Evolutionary conservation across 2,329 filamentous ascomycete genomes (phyloP).

Genomic region (Colletotrichum abscissum): DNA sequence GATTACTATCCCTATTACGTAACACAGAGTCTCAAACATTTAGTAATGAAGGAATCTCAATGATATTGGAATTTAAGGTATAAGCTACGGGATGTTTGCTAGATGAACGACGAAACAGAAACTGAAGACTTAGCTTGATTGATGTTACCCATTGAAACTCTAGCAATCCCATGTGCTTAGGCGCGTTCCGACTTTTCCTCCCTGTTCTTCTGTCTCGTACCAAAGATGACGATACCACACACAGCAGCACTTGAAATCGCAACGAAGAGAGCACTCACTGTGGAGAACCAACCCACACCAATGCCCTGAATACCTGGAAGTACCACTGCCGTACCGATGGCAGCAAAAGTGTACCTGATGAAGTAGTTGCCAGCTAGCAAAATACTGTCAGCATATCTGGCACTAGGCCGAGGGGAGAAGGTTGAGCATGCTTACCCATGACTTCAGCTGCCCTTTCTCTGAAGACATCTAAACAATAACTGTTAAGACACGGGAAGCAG

Average conservation of each 20-base stretch:
- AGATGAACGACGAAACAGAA: background rate
- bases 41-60: background rate
- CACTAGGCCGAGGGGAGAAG: too few relatives aligned
- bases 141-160: background rate
- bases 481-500: slow-evolving; percentile 76
- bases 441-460: slow-evolving; percentile 32
- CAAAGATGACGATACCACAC: slow-evolving; percentile 26
- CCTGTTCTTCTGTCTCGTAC: background rate
- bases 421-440: slow-evolving; percentile 16
- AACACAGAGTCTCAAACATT: too few relatives aligned
- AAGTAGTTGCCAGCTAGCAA: slow-evolving; percentile 79
- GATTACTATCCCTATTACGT: too few relatives aligned
- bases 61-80: background rate
- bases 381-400: background rate
- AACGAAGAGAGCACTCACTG: slow-evolving; percentile 58
- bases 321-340: slow-evolving; percentile 75
- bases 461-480: slow-evolving; percentile 51
- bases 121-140: background rate
- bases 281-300: slow-evolving; percentile 85
- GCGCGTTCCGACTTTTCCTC: slow-evolving; percentile 4
- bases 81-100: background rate
- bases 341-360: slow-evolving; percentile 80
- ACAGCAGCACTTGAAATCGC: slow-evolving; percentile 20
- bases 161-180: background rate
- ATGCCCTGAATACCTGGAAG: slow-evolving; percentile 78